A percentile compares a stretch with the other conserved stretches of the same genome.
Conservation (phyloP, 306 rosid species). For the Cucurbita ficifolia region DNA sequence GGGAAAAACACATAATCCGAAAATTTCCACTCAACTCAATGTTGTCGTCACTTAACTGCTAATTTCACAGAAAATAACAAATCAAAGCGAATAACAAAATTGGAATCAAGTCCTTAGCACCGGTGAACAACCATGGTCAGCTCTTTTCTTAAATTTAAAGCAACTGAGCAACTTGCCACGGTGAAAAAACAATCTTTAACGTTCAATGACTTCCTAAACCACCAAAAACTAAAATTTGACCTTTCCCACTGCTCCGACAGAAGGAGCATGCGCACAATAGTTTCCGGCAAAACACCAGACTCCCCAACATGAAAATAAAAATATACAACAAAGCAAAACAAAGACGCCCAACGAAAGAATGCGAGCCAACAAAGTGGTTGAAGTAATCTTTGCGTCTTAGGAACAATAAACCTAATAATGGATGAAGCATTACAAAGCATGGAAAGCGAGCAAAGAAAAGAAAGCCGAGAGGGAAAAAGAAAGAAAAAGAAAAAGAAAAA, state of each 20-base stretch:
- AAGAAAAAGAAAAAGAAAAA: not conserved
- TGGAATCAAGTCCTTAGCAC: not conserved
- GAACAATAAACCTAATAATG: not conserved
- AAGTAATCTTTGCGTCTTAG: not conserved
- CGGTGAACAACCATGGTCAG: not conserved
- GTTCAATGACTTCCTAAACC: not conserved
- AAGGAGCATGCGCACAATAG: not conserved
- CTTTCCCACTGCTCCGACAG: not conserved
- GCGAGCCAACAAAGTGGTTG: not conserved
- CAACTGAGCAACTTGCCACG: not conserved
- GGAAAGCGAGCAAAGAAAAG: not conserved
- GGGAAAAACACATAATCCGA: not conserved
- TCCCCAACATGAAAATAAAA: not conserved
- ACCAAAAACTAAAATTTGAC: not conserved
- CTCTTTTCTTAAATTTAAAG: not conserved
- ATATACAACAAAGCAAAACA: not conserved
- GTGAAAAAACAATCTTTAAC: not conserved
- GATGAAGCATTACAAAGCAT: not conserved
- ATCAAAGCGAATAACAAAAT: not conserved
- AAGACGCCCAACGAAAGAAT: not conserved
- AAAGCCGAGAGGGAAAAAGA: not conserved
- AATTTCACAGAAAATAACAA: not conserved
- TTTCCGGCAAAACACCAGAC: not conserved
- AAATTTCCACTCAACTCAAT: not conserved
- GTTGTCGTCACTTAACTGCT: not conserved